Percentiles rank a stretch among this genome's conserved stretches.
These are phyloP conservation scores for Cadophora gregata DNA, from an alignment of 2,329 filamentous ascomycete species.

Conservation along the genomic window DNA sequence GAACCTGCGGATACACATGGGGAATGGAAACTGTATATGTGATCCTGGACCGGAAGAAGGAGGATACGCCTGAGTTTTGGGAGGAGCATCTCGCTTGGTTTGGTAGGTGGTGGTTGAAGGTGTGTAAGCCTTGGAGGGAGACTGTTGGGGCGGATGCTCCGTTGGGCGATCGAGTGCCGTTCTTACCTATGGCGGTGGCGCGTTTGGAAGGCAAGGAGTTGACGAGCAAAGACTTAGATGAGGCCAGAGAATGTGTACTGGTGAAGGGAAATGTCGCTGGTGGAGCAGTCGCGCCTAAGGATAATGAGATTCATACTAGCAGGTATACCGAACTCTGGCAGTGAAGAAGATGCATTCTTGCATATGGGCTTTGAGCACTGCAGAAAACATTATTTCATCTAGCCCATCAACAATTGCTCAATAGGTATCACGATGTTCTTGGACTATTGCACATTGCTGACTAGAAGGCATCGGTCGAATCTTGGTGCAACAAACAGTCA, in stretches of 20 bases:
- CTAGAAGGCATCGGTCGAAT: too few relatives aligned
- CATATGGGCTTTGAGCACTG: neutral
- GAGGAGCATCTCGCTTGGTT: neutral
- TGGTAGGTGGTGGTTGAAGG: conserved; percentile 1
- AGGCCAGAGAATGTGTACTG: neutral
- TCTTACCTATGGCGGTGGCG: neutral
- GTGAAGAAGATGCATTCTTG: neutral
- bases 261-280: neutral
- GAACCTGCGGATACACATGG: neutral
- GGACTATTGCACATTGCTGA: too few relatives aligned
- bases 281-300: neutral
- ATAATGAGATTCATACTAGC: neutral
- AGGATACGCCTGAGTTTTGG: neutral
- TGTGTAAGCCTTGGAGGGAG: neutral
- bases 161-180: neutral
- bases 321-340: neutral
- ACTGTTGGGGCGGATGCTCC: neutral
- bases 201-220: neutral
- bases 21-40: neutral
- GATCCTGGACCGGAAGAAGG: neutral
- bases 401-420: too few relatives aligned
- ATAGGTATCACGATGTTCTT: too few relatives aligned
- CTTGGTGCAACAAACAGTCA: too few relatives aligned
- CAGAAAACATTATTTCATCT: neutral
- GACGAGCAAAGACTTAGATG: neutral